Base-by-base conservation (phyloP, 83 land plant genomes). In the Picea engelmannii region DNA sequence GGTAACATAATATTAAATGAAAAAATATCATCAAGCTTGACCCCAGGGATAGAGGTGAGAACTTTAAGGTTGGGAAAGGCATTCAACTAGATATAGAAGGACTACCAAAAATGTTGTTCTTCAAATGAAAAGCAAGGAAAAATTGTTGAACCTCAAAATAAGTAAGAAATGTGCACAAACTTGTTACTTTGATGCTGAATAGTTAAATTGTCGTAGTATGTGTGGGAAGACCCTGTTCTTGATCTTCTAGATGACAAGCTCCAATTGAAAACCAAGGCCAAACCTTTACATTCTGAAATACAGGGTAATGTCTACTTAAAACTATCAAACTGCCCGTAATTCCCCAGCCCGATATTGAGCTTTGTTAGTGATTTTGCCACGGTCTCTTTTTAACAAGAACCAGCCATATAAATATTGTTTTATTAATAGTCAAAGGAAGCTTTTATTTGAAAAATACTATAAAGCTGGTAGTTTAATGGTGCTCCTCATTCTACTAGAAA, bases 131-230 rank as follows among this genome's bases (percentile, higher is more conserved):
- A 40, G 2, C 49, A 5, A 38, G 47, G 75, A 42, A 42, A 16
- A 42, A 10, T 6, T 70, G 38, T 70, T 70, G 75, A 38, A 70
- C n/a, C 49, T 70, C 75, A 38, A 70, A 70, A 70, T 42, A 70
- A 40, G 10, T 70, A n/a, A 42, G 40, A 17, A 40, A 40, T 5
- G 44, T 70, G 74, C 49, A 70, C n/a, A 70, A 38, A n/a, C 6
- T 69, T 38, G 18, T 38, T 31, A 68, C 18, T 68, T 17, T 27
- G 4, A 11, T 7, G 15, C 13, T 24, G 31, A 66, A 47, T 66
- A 25, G 16, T 68, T 18, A 27, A 31, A 15, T 15, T 68, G 17
- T 68, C 35, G 20, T 40, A 16, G 38, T 31, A 31, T 16, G 15
- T 68, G 40, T 35, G 16, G 1, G 18, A 13, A 66, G 17, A 68